phyloP scores from a whole-genome alignment of 1,284 basidiomycete species.

The Moesziomyces globuligerus region DNA sequence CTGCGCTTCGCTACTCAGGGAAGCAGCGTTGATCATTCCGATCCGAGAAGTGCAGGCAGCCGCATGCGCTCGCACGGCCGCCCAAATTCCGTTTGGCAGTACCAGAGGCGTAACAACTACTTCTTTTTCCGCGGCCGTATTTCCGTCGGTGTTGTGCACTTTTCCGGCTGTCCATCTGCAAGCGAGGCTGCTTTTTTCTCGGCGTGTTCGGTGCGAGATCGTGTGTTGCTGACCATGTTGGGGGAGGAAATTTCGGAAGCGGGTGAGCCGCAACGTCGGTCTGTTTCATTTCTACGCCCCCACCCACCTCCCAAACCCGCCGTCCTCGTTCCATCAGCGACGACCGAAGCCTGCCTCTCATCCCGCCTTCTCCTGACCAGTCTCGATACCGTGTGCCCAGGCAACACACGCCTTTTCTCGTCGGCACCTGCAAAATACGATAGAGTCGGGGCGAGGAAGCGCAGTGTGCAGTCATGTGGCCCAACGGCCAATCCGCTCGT shows the following conservation, averaged over 20 bases:
- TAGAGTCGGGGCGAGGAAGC: background rate
- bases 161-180: background rate
- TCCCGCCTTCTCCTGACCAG: no score
- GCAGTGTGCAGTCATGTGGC: no score
- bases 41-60: background rate
- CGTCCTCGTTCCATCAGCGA: background rate
- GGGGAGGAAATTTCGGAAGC: constrained; percentile 9
- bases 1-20: no score
- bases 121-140: no score
- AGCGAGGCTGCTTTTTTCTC: constrained; percentile 3
- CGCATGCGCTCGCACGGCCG: no score
- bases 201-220: background rate
- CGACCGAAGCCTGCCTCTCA: background rate
- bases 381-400: no score
- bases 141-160: background rate
- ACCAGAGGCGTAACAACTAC: no score
- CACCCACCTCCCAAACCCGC: no score
- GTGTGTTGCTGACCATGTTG: background rate
- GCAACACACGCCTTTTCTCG: no score
- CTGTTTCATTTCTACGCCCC: background rate
- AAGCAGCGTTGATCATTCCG: no score
- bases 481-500: constrained; percentile 9
- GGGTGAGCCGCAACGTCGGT: constrained; percentile 6
- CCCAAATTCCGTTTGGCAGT: no score
- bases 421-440: background rate